phyloP scores from a whole-genome alignment of 1,284 basidiomycete genomes.

The Heterobasidion parviporum region DNA sequence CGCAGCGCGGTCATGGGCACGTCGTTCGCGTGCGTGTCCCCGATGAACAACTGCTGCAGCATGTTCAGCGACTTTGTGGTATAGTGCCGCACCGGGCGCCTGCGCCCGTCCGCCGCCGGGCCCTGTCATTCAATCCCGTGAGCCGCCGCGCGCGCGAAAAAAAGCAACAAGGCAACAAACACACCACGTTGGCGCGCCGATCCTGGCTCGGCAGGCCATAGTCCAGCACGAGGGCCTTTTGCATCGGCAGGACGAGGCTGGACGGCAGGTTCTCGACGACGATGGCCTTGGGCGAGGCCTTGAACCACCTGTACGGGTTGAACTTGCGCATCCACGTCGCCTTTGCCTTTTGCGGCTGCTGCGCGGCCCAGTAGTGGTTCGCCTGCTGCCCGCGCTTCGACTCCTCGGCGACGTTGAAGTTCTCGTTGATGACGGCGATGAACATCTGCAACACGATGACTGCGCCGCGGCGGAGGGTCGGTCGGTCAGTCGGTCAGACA shows the following conservation, averaged over 20 bases:
- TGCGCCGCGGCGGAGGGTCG: constrained; percentile 22
- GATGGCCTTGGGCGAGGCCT: constrained; percentile 65
- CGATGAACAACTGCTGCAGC: constrained; percentile 61
- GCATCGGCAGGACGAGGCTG: constrained; percentile 68
- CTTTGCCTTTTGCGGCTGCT: constrained; percentile 42
- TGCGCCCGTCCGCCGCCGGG: neutral
- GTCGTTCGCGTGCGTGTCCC: constrained; percentile 47
- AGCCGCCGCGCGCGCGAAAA: neutral
- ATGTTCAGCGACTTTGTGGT: constrained; percentile 48
- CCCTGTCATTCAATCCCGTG: neutral
- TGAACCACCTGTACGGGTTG: constrained; percentile 86
- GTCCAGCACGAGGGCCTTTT: constrained; percentile 66
- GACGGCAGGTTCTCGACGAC: constrained; percentile 66
- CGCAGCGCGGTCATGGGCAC: constrained; percentile 55
- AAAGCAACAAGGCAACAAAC: constrained; percentile 1
- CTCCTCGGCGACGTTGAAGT: constrained; percentile 91
- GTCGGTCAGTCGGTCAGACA: too few relatives aligned
- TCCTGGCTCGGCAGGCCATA: constrained; percentile 35
- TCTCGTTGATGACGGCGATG: constrained; percentile 98
- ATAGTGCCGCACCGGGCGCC: constrained; percentile 34
- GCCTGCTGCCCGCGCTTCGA: constrained; percentile 82
- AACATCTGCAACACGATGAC: constrained; percentile 98
- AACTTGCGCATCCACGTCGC: constrained; percentile 68
- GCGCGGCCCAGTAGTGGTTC: constrained; percentile 53
- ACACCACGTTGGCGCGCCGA: constrained; percentile 6